These are phyloP conservation scores for Paracoccidioides brasiliensis DNA, from an alignment of 2,329 filamentous ascomycete genomes.

Conservation along the genomic window DNA sequence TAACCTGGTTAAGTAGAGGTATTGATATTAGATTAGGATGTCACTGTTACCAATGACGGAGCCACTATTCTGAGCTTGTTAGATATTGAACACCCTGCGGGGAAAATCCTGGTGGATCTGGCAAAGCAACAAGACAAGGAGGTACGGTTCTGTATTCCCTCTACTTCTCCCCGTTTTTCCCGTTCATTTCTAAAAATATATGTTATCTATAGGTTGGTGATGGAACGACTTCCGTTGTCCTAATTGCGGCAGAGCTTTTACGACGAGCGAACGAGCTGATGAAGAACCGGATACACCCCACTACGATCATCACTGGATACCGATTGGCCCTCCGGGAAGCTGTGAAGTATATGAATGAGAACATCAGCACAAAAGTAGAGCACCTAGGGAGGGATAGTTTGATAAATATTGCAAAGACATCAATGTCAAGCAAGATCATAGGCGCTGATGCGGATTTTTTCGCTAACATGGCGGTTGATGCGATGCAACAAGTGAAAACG, in stretches of 20 bases:
- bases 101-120: slow-evolving; percentile 94
- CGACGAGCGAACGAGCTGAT: slow-evolving; percentile 92
- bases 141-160: slow-evolving; percentile 20
- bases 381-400: slow-evolving; percentile 79
- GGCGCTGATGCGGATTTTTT: slow-evolving; percentile 94
- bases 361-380: slow-evolving; percentile 92
- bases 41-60: slow-evolving; percentile 97
- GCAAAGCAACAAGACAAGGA: slow-evolving; percentile 99
- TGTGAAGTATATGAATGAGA: slow-evolving; percentile 97
- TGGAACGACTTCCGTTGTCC: slow-evolving; percentile 92
- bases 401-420: slow-evolving; percentile 91
- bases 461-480: slow-evolving; percentile 91
- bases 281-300: slow-evolving; percentile 99
- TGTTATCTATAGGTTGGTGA: slow-evolving; percentile 56
- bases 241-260: slow-evolving; percentile 91
- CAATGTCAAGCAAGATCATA: slow-evolving; percentile 99
- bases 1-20: slow-evolving; percentile 7
- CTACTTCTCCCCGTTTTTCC: not conserved
- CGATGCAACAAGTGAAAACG: slow-evolving; percentile 86
- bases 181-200: not conserved
- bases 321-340: slow-evolving; percentile 88
- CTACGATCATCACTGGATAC: slow-evolving; percentile 98
- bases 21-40: slow-evolving; percentile 50
- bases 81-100: slow-evolving; percentile 94
- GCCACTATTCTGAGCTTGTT: slow-evolving; percentile 90